A percentile compares a stretch with the other conserved stretches of the same genome.
Evolutionary conservation across 768 basidiomycete genomes (phyloP).

Genomic region (Boletus huronensis): DNA sequence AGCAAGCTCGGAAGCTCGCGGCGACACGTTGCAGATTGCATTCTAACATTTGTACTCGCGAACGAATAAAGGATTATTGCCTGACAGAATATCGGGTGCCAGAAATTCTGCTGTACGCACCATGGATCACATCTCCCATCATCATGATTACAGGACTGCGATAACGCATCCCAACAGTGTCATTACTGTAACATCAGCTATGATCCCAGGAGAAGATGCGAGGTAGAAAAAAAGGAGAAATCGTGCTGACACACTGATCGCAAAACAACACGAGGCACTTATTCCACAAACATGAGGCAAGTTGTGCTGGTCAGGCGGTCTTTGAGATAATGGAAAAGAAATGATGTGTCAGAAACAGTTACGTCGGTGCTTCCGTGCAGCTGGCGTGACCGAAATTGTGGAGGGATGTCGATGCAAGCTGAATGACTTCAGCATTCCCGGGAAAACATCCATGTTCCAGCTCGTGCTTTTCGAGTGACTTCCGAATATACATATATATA

Average conservation of each 20-base stretch:
- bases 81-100: background rate
- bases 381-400: background rate
- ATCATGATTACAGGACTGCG: background rate
- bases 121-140: background rate
- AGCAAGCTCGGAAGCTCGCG: constrained; percentile 25
- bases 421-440: background rate
- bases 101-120: background rate
- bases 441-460: background rate
- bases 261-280: constrained; percentile 13
- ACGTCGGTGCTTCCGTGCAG: background rate
- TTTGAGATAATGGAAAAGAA: background rate
- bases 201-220: background rate
- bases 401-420: background rate
- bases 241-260: background rate
- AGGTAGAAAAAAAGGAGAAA: background rate
- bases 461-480: background rate
- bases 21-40: constrained; percentile 19
- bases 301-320: background rate
- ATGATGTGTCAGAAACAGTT: background rate
- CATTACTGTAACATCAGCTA: background rate
- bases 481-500: background rate
- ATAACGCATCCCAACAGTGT: background rate
- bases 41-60: constrained; percentile 1
- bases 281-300: constrained; percentile 7
- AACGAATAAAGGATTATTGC: background rate